A percentile compares a stretch with the other conserved stretches of the same genome.
phyloP scores from a whole-genome alignment of 148 eudicot genomes.

The Simmondsia chinensis region DNA sequence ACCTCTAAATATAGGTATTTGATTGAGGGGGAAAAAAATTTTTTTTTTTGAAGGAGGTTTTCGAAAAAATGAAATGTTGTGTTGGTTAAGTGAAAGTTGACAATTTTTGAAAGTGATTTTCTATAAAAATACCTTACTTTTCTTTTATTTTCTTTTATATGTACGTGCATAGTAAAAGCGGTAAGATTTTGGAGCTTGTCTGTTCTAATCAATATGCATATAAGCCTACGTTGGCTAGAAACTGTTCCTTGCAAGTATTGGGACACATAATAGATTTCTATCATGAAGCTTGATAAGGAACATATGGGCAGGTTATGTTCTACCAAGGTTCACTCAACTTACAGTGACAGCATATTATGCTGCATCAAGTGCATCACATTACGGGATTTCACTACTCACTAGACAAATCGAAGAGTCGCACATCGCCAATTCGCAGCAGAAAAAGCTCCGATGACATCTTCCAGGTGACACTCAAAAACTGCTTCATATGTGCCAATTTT shows the following conservation, averaged over 20 bases:
- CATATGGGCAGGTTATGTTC: slow-evolving; percentile 45
- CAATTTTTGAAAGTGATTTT: too few relatives aligned
- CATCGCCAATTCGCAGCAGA: slow-evolving; percentile 34
- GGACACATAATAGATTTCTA: background rate
- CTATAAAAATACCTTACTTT: too few relatives aligned
- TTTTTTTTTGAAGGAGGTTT: too few relatives aligned
- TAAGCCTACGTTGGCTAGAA: too few relatives aligned
- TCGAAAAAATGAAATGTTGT: too few relatives aligned
- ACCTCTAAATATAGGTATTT: too few relatives aligned
- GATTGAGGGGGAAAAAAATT: too few relatives aligned
- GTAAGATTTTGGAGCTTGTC: too few relatives aligned
- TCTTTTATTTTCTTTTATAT: too few relatives aligned
- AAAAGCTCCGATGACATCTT: slow-evolving; percentile 27
- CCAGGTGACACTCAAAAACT: slow-evolving; percentile 11
- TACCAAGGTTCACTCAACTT: slow-evolving; percentile 69
- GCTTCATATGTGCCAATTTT: slow-evolving; percentile 10
- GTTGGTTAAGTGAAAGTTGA: too few relatives aligned
- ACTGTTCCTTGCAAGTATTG: background rate
- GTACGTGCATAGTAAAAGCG: too few relatives aligned
- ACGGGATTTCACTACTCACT: slow-evolving; percentile 72
- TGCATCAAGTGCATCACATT: slow-evolving; percentile 80
- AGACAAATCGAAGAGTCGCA: slow-evolving; percentile 66
- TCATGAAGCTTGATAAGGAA: background rate
- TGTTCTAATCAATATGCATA: too few relatives aligned
- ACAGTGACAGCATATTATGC: slow-evolving; percentile 77